A percentile compares a stretch with the other conserved stretches of the same genome.
Conservation (phyloP, 495 filamentous ascomycete species). For the Melanomma pulvis-pyrius region DNA sequence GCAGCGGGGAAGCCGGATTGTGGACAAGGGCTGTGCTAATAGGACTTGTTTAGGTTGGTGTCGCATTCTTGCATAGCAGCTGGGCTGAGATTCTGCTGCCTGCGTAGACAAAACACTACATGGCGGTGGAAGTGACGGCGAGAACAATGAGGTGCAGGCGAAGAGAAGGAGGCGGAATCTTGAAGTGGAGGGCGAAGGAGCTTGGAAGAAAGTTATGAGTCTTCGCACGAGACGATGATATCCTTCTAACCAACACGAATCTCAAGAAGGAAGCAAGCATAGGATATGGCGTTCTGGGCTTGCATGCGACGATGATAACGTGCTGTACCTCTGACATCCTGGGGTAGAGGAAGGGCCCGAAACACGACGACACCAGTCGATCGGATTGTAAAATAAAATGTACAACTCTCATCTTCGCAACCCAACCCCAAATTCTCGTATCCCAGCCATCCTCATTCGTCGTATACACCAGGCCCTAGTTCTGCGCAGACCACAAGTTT, state of each 20-base stretch:
- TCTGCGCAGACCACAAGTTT: background rate
- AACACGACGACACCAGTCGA: background rate
- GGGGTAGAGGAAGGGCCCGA: background rate
- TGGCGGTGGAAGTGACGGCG: background rate
- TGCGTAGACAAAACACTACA: slow-evolving; percentile 54
- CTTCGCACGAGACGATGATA: background rate
- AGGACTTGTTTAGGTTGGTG: slow-evolving; percentile 58
- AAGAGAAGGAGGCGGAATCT: background rate
- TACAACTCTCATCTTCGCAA: background rate
- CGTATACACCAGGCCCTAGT: background rate
- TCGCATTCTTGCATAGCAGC: slow-evolving; percentile 73
- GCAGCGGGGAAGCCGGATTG: background rate
- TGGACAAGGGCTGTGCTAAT: slow-evolving; percentile 5
- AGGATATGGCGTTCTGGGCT: slow-evolving; percentile 5
- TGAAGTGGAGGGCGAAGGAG: background rate
- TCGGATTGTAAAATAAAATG: background rate
- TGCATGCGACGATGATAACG: background rate
- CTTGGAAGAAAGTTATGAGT: background rate
- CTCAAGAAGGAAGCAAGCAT: background rate
- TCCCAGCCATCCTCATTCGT: background rate
- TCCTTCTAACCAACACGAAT: background rate
- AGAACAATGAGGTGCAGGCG: background rate
- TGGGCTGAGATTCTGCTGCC: slow-evolving; percentile 75
- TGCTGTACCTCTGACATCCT: background rate
- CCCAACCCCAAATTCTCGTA: background rate